A percentile compares a stretch with the other conserved stretches of the same genome.
phyloP scores from a whole-genome alignment of 2,329 filamentous ascomycete genomes.

The Xylariaceae sp. region DNA sequence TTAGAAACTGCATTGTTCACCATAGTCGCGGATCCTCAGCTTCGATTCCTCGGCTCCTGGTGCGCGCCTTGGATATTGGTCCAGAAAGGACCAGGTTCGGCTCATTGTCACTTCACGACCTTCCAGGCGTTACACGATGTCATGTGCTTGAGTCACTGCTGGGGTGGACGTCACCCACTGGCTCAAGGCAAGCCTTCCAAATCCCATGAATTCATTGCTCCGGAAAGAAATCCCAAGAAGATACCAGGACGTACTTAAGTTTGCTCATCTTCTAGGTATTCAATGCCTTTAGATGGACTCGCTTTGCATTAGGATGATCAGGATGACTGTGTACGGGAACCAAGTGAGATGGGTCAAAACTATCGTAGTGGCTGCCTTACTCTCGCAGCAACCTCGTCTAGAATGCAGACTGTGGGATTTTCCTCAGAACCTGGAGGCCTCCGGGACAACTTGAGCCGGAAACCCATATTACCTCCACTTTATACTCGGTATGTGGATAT shows the following conservation, averaged over 20 bases:
- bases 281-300: slow-evolving; percentile 8
- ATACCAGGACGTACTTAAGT: neutral
- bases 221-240: neutral
- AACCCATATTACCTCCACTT: neutral
- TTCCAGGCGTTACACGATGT: neutral
- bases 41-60: neutral
- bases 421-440: neutral
- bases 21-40: too few species aligned
- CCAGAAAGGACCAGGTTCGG: neutral
- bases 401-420: too few species aligned
- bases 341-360: slow-evolving; percentile 27
- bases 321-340: slow-evolving; percentile 22
- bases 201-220: neutral
- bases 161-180: neutral
- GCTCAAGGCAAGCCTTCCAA: neutral
- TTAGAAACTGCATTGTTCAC: too few species aligned
- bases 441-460: neutral
- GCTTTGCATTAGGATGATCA: slow-evolving; percentile 11
- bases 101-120: neutral
- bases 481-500: neutral
- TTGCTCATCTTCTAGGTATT: neutral
- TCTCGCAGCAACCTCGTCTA: slow-evolving; percentile 10
- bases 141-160: neutral
- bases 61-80: neutral
- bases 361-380: slow-evolving; percentile 28